These are phyloP conservation scores for Plasmodium knowlesi DNA, from an alignment of 169 alveolate genomes.

Conservation along the genomic window DNA sequence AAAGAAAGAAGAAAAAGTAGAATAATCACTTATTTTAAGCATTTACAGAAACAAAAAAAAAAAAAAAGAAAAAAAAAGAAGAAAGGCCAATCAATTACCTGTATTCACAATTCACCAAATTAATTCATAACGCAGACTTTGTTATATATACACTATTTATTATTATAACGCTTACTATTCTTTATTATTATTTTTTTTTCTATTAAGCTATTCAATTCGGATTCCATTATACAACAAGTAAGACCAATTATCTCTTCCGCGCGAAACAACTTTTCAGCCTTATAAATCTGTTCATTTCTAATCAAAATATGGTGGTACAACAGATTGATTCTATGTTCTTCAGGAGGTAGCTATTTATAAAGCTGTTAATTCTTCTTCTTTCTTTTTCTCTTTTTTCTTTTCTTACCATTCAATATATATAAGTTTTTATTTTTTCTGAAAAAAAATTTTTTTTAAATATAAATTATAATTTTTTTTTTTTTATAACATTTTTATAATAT, in stretches of 20 bases:
- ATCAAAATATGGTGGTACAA: background rate
- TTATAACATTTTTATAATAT: background rate
- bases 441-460: too few relatives aligned
- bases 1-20: too few relatives aligned
- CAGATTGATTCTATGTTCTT: background rate
- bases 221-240: background rate
- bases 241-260: background rate
- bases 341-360: background rate
- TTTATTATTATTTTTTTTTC: too few relatives aligned
- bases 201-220: background rate
- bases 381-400: too few relatives aligned
- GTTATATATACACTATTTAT: too few relatives aligned
- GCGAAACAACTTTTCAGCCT: background rate
- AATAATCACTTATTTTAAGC: too few relatives aligned
- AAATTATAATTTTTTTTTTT: background rate
- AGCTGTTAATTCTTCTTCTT: background rate
- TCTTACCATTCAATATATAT: too few relatives aligned
- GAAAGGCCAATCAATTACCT: background rate
- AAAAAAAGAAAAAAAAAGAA: too few relatives aligned
- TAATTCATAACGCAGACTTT: background rate
- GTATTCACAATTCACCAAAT: background rate
- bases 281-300: background rate
- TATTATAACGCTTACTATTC: background rate
- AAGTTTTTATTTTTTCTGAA: too few relatives aligned
- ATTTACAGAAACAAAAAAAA: too few relatives aligned